Evolutionary conservation across 2,329 filamentous ascomycete genomes (phyloP), one percentile per base, ranked within the genome.

Genomic region (Verticillium longisporum): DNA sequence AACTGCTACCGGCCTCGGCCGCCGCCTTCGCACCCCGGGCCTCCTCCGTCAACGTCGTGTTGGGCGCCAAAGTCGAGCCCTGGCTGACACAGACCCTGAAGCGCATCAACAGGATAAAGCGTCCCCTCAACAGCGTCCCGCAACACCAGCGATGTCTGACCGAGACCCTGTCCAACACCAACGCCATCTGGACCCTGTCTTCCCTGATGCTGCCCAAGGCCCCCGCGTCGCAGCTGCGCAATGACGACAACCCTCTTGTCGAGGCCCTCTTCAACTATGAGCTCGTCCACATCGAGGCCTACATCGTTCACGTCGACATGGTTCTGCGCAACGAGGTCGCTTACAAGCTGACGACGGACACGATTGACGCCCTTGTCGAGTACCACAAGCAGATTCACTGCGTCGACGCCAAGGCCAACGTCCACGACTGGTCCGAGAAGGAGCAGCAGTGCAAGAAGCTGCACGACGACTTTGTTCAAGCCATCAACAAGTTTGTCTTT

Each of bases 291-390:
- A 81, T 98, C 69, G 93, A 98, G 78, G 95, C 95, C 59, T 99
- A 99, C 75, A 94, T 98, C 69, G 95, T 99, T 64, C 94, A 98
- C 76, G 92, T 99, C 76, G 95, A 99, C 80, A 97, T 98, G 92
- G 94, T 99, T 63, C 87, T 96, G 70, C 90, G 93, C 77, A 95
- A 96, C 74, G 95, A 98, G 80, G 92, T 99, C 71, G 95, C 93
- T 68, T 98, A 93, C 85, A 99, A 99, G 84, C 85, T 99, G 71
- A 98, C 93, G 31, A 86, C 88, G 62, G 95, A 98, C 74, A 92
- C 93, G 64, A 99, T 99, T 78, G 92, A 97, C 71, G 80, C 90
- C 59, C 85, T 99, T 66, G 89, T 97, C 74, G 91, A 97, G 74
- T 96, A 96, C 76, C 95, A 99, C 84, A 94, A 95, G 81, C 91